Percentiles rank a stretch among this genome's conserved stretches.
Conservation (phyloP, 345 rosid species). For the Dovyalis caffra region DNA sequence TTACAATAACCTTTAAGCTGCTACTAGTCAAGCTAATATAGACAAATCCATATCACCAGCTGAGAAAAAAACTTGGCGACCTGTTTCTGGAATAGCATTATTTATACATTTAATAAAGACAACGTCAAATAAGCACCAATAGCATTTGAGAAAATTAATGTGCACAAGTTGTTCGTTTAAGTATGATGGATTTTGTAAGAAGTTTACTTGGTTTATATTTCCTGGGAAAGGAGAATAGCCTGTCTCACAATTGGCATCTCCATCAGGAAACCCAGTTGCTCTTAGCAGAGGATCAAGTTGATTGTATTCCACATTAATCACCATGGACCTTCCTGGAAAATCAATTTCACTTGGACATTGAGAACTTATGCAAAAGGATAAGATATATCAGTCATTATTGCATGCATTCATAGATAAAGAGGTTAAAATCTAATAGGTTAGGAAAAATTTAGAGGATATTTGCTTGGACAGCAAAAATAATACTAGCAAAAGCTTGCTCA, state of each 20-base stretch:
- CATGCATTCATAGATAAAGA: no score
- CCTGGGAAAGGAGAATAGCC: conserved; percentile 99
- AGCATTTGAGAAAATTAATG: background rate
- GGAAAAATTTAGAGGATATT: no score
- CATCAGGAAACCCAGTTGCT: conserved; percentile 80
- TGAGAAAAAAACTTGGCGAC: no score
- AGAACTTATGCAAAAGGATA: background rate
- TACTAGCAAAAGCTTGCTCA: background rate
- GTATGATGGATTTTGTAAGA: conserved; percentile 7
- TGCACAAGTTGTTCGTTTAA: no score
- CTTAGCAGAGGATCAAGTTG: conserved; percentile 97
- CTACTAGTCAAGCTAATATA: no score
- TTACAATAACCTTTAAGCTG: no score
- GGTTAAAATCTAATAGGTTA: no score
- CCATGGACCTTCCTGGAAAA: conserved; percentile 84
- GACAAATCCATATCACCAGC: no score
- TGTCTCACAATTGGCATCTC: conserved; percentile 86
- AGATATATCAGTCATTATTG: background rate
- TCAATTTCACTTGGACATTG: conserved; percentile 2
- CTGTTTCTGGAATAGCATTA: no score
- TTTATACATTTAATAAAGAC: background rate
- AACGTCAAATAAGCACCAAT: background rate
- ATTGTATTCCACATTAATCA: conserved; percentile 96
- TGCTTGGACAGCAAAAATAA: no score
- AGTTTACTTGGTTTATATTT: conserved; percentile 87